These are phyloP conservation scores for Rosa multiflora DNA, from an alignment of 306 rosid species.

Conservation along the genomic window DNA sequence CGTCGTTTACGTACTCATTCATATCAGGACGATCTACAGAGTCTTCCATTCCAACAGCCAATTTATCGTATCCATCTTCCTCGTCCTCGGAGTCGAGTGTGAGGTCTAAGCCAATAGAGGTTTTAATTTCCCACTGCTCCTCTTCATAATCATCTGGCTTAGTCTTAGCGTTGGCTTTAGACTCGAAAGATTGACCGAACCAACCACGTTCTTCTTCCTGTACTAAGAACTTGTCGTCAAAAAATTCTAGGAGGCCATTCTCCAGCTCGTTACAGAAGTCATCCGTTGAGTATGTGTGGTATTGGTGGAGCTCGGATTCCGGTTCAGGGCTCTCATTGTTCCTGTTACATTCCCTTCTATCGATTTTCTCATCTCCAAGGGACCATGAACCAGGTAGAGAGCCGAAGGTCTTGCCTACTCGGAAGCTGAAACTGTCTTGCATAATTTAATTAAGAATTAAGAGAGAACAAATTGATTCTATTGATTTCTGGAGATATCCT, in stretches of 20 bases:
- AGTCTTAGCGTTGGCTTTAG: not conserved
- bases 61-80: not conserved
- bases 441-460: not conserved
- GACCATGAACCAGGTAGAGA: not conserved
- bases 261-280: not conserved
- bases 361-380: not conserved
- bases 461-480: not conserved
- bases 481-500: not conserved
- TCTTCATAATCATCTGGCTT: not conserved
- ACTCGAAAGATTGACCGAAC: not conserved
- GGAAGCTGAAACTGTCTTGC: not conserved
- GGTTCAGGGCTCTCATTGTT: not conserved
- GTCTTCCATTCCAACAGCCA: not conserved
- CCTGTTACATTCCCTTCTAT: not conserved
- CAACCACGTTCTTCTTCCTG: not conserved
- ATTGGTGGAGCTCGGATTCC: not conserved
- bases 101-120: not conserved
- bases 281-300: not conserved
- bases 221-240: not conserved
- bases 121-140: not conserved
- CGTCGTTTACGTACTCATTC: not conserved
- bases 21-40: not conserved
- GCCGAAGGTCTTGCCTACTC: not conserved
- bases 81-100: constrained; percentile 1
- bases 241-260: not conserved